These are phyloP conservation scores for Stachybotrys chlorohalonatus DNA, from an alignment of 2,329 filamentous ascomycete genomes.

Conservation along the genomic window DNA sequence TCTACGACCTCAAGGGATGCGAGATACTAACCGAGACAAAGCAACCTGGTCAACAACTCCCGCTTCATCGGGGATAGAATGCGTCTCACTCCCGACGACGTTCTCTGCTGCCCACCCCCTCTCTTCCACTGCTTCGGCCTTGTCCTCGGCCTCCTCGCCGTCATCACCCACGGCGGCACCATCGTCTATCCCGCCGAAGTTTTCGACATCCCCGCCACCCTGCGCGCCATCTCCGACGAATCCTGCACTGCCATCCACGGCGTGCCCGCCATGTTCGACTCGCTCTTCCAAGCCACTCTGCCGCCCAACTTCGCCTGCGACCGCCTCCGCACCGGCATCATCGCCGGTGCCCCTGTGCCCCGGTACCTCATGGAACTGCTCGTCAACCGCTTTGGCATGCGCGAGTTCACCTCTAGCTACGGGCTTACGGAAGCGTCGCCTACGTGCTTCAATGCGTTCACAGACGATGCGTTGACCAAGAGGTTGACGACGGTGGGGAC, in stretches of 20 bases:
- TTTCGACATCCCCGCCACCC: constrained; percentile 59
- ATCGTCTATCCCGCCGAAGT: constrained; percentile 69
- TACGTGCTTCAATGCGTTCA: constrained; percentile 74
- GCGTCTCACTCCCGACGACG: constrained; percentile 55
- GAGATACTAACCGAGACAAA: constrained; percentile 15
- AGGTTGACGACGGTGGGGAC: constrained; percentile 66
- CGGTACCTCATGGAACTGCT: constrained; percentile 66
- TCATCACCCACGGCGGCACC: constrained; percentile 65
- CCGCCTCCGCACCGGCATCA: constrained; percentile 63
- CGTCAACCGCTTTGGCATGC: constrained; percentile 64
- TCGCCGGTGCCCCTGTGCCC: constrained; percentile 70
- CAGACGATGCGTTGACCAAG: constrained; percentile 57
- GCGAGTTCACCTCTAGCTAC: constrained; percentile 62
- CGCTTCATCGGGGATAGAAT: constrained; percentile 68
- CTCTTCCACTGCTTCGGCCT: constrained; percentile 83
- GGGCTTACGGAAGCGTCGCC: constrained; percentile 71
- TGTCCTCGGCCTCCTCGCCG: constrained; percentile 64
- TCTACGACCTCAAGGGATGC: not conserved
- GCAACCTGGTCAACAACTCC: constrained; percentile 55
- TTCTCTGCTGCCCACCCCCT: constrained; percentile 73
- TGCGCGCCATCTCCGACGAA: constrained; percentile 58
- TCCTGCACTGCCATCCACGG: constrained; percentile 68
- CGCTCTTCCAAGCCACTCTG: constrained; percentile 40
- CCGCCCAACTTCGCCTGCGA: constrained; percentile 33
- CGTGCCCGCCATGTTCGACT: constrained; percentile 79